These are phyloP conservation scores for Tolypocladium inflatum DNA, from an alignment of 2,329 filamentous ascomycete species.

Conservation along the genomic window DNA sequence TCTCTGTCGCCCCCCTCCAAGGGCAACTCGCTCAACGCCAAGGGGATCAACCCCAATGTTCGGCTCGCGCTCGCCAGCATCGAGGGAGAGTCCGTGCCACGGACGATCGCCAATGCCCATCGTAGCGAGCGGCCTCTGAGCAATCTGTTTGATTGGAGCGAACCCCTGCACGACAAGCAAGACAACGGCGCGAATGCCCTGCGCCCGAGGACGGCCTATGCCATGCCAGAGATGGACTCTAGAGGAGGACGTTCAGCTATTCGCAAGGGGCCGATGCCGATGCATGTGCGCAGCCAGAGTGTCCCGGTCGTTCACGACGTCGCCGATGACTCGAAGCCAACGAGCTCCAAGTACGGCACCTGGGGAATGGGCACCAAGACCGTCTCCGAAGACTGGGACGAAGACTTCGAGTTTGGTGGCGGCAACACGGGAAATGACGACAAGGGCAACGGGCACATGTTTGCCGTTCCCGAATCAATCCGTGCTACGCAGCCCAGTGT, in stretches of 20 bases:
- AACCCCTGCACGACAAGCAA: constrained; percentile 53
- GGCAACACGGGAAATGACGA: constrained; percentile 28
- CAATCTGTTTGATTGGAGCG: constrained; percentile 72
- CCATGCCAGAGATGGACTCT: constrained; percentile 62
- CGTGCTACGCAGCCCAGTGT: constrained; percentile 75
- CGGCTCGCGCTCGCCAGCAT: constrained; percentile 44
- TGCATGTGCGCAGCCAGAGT: constrained; percentile 72
- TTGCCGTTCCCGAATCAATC: constrained; percentile 60
- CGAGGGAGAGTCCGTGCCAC: constrained; percentile 33
- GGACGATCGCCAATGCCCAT: constrained; percentile 6
- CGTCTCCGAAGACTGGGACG: constrained; percentile 80
- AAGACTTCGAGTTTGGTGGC: constrained; percentile 71
- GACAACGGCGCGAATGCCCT: constrained; percentile 48
- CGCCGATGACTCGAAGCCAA: constrained; percentile 42
- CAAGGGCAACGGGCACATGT: constrained; percentile 20
- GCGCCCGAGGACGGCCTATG: constrained; percentile 66
- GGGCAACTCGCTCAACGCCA: constrained; percentile 41
- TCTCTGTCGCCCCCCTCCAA: constrained; percentile 48
- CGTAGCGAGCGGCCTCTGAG: constrained; percentile 46
- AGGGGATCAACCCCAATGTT: constrained; percentile 41
- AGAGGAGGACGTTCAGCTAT: constrained; percentile 59
- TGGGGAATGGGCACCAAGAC: constrained; percentile 75
- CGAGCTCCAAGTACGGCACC: constrained; percentile 66
- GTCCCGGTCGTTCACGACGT: constrained; percentile 63
- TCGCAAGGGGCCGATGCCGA: constrained; percentile 57